Conservation (phyloP, 257 asterid species). For the Solanum chiquidenum region DNA sequence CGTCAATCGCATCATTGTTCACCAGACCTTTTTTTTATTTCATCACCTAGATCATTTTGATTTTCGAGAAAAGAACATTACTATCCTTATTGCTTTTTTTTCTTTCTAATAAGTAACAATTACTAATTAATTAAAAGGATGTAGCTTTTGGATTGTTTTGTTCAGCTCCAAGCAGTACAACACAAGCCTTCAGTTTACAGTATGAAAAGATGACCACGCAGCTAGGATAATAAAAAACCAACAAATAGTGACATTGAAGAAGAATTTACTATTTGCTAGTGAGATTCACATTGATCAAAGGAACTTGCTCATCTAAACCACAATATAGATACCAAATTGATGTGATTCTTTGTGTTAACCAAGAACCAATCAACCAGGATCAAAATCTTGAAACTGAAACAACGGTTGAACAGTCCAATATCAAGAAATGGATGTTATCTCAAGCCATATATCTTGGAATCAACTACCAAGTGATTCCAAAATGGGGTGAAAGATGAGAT, state of each 20-base stretch:
- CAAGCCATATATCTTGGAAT: not conserved
- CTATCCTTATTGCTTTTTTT: not conserved
- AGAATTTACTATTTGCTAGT: not conserved
- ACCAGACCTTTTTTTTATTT: not conserved
- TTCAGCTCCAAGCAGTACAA: not conserved
- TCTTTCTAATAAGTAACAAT: not conserved
- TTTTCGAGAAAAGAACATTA: not conserved
- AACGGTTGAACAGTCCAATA: not conserved
- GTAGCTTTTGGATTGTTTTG: not conserved
- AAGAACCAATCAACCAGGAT: not conserved
- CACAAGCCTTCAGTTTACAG: not conserved
- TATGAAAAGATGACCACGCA: not conserved
- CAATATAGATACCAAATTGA: not conserved
- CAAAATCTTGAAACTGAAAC: not conserved
- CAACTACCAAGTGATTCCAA: not conserved
- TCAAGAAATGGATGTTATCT: not conserved
- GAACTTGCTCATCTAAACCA: not conserved
- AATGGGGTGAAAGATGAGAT: not conserved
- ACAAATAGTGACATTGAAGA: not conserved
- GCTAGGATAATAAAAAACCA: not conserved
- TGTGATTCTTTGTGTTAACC: not conserved
- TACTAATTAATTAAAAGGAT: not conserved
- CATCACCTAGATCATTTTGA: not conserved
- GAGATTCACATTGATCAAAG: not conserved
- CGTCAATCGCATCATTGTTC: not conserved